phyloP scores from a whole-genome alignment of 768 basidiomycete genomes.

The Pulveroboletus frians region DNA sequence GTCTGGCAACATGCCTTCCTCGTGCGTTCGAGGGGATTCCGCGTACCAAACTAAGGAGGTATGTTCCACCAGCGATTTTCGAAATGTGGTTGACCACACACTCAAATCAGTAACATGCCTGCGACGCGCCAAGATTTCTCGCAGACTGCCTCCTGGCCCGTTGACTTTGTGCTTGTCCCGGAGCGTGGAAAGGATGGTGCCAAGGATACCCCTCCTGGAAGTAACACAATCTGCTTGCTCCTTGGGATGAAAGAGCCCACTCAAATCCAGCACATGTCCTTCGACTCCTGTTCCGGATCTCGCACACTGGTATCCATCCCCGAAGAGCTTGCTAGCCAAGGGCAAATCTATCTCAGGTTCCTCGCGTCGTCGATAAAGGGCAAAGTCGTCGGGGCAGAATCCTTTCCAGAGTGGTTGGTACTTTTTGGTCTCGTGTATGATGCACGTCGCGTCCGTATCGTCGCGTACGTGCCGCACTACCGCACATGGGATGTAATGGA shows the following conservation, averaged over 20 bases:
- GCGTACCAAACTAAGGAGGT: slow-evolving; percentile 15
- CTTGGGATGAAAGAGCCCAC: slow-evolving; percentile 14
- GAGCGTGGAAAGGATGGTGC: not conserved
- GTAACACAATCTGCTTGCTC: slow-evolving; percentile 7
- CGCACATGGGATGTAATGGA: slow-evolving; percentile 1
- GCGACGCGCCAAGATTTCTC: not conserved
- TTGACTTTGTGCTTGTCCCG: slow-evolving; percentile 16
- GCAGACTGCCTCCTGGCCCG: not conserved
- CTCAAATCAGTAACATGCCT: slow-evolving; percentile 5
- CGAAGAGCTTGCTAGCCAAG: slow-evolving; percentile 9
- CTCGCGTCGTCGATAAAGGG: slow-evolving; percentile 8
- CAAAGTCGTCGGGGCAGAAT: not conserved
- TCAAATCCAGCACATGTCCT: not conserved
- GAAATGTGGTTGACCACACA: slow-evolving; percentile 1
- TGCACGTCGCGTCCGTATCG: slow-evolving; percentile 10
- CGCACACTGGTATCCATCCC: slow-evolving; percentile 4
- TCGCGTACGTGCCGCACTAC: slow-evolving; percentile 20
- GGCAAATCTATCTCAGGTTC: slow-evolving; percentile 8
- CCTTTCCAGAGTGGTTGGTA: slow-evolving; percentile 25
- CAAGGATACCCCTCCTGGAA: not conserved
- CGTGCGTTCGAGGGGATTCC: slow-evolving; percentile 16
- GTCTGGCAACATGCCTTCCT: slow-evolving; percentile 7
- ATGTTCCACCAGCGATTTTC: not conserved
- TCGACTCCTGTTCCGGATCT: not conserved
- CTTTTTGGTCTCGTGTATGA: slow-evolving; percentile 24